Conservation (phyloP, 352 stramenopile genomes). For the Pythium pyrilobum region DNA sequence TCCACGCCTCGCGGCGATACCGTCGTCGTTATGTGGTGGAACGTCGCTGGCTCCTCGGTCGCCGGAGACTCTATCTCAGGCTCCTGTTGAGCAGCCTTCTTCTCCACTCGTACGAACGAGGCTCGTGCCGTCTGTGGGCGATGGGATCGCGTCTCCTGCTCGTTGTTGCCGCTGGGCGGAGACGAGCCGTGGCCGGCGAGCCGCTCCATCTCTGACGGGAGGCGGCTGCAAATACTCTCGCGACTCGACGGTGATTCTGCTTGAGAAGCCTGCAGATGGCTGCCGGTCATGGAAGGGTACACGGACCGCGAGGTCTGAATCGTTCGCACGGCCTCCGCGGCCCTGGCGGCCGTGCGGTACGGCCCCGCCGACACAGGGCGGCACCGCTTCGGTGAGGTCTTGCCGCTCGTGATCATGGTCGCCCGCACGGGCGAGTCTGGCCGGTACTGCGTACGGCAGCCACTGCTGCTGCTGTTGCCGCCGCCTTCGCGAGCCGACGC, state of each 20-base stretch:
- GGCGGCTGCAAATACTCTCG: no score
- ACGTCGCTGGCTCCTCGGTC: neutral
- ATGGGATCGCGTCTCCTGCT: neutral
- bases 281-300: conserved; percentile 26
- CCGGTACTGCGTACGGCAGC: neutral
- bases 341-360: conserved; percentile 32
- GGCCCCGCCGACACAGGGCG: conserved; percentile 59
- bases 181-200: neutral
- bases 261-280: neutral
- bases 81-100: no score
- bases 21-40: neutral
- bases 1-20: no score
- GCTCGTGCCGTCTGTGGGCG: conserved; percentile 3
- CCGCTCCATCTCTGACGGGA: neutral
- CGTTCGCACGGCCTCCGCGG: conserved; percentile 19
- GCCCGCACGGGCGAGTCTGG: no score
- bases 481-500: neutral
- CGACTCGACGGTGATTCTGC: no score
- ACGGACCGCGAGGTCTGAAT: conserved; percentile 57
- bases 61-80: neutral
- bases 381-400: conserved; percentile 58
- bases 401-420: conserved; percentile 27
- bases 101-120: neutral
- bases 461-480: neutral
- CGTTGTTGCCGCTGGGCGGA: no score